Evolutionary conservation across 164 flowering plant genomes (phyloP).

Genomic region (Piper longum): DNA sequence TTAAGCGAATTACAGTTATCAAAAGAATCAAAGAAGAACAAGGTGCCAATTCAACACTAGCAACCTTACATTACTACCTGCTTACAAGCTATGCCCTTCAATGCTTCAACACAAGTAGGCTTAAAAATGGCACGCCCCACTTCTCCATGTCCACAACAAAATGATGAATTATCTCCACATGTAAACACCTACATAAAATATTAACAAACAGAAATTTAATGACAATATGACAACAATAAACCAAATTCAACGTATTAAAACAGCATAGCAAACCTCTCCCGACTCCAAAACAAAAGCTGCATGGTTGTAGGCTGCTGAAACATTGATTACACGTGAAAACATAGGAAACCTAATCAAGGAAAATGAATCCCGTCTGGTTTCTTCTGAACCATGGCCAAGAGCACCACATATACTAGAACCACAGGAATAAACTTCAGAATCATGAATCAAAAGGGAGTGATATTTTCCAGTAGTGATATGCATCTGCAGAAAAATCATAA

Average conservation of each 20-base stretch:
- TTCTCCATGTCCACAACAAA: constrained; percentile 84
- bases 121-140: constrained; percentile 53
- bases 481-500: constrained; percentile 40
- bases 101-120: constrained; percentile 73
- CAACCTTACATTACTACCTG: constrained; percentile 34
- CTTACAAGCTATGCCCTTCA: constrained; percentile 68
- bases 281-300: constrained; percentile 82
- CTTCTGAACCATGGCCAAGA: constrained; percentile 85
- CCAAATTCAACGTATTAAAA: not conserved
- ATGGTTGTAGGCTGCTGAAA: constrained; percentile 87
- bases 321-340: constrained; percentile 41
- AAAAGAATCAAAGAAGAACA: not conserved
- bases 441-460: constrained; percentile 64
- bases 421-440: constrained; percentile 69
- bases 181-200: constrained; percentile 56
- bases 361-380: constrained; percentile 67
- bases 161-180: constrained; percentile 88
- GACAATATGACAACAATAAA: too few species aligned
- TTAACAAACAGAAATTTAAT: not conserved
- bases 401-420: constrained; percentile 92
- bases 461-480: constrained; percentile 81
- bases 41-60: too few species aligned
- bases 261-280: constrained; percentile 62
- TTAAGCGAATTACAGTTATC: not conserved
- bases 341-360: constrained; percentile 48